These are phyloP conservation scores for Backusella circina DNA, from an alignment of 192 early-diverging fungal genomes.

Conservation along the genomic window DNA sequence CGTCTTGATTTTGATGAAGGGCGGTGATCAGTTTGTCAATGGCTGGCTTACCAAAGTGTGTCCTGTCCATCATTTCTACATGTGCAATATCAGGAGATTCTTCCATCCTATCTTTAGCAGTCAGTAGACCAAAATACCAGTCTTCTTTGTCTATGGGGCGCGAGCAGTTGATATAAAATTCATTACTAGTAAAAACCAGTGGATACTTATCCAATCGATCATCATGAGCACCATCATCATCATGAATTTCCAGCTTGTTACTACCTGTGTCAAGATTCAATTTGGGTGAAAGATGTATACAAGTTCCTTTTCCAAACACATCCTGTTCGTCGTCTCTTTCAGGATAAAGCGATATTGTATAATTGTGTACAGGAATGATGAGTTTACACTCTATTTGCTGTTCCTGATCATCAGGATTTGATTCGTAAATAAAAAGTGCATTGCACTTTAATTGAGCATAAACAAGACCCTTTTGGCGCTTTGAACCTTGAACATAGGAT, in stretches of 20 bases:
- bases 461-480: conserved; percentile 38
- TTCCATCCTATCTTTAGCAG: conserved; percentile 56
- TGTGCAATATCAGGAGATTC: conserved; percentile 40
- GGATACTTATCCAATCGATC: conserved; percentile 29
- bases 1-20: conserved; percentile 50
- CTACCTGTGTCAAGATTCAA: neutral
- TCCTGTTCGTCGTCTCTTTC: conserved; percentile 67
- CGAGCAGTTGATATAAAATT: conserved; percentile 63
- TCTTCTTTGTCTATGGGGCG: conserved; percentile 79
- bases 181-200: conserved; percentile 43
- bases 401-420: conserved; percentile 7
- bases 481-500: conserved; percentile 4
- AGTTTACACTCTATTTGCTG: conserved; percentile 31
- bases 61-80: conserved; percentile 28
- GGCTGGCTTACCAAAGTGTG: conserved; percentile 38
- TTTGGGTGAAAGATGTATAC: conserved; percentile 46
- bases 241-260: neutral
- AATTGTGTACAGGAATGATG: conserved; percentile 67
- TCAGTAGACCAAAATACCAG: conserved; percentile 81
- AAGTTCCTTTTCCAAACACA: conserved; percentile 67
- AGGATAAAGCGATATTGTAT: conserved; percentile 72
- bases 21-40: conserved; percentile 36
- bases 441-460: conserved; percentile 70
- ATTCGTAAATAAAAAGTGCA: conserved; percentile 77
- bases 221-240: too few species aligned